Percentiles rank a stretch among this genome's conserved stretches.
These are phyloP conservation scores for Blastomyces parvus DNA, from an alignment of 2,329 filamentous ascomycete genomes.

Conservation along the genomic window DNA sequence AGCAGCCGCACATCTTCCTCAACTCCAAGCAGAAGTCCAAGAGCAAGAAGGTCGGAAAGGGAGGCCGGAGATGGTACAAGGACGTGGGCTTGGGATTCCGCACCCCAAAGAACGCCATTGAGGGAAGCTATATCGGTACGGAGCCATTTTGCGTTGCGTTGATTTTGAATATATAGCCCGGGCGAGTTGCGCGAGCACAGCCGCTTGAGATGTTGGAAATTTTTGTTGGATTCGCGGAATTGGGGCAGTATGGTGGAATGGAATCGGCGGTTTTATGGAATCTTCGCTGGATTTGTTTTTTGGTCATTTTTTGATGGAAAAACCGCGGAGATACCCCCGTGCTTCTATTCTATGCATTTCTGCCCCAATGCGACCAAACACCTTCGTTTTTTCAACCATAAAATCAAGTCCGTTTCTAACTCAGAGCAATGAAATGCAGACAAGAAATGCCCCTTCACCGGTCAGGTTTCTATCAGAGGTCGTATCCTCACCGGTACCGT, in stretches of 20 bases:
- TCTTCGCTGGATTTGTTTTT: background rate
- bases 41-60: conserved; percentile 73
- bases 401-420: background rate
- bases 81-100: conserved; percentile 98
- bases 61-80: conserved; percentile 97
- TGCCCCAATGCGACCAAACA: background rate
- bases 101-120: conserved; percentile 97
- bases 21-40: conserved; percentile 90
- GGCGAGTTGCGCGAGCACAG: background rate
- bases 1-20: conserved; percentile 99
- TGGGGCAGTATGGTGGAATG: background rate
- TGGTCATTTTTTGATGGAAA: background rate
- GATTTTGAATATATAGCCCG: conserved; percentile 15
- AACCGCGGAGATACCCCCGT: background rate
- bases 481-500: conserved; percentile 99
- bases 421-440: conserved; percentile 46
- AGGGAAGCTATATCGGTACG: conserved; percentile 98
- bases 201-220: background rate
- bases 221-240: background rate
- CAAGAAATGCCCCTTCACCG: conserved; percentile 99
- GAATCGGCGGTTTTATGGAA: background rate
- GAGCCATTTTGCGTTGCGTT: conserved; percentile 28
- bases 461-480: conserved; percentile 97
- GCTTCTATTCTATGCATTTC: background rate
- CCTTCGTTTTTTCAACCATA: background rate